phyloP scores from a whole-genome alignment of 352 stramenopile genomes.

The Vaucheria bursata region DNA sequence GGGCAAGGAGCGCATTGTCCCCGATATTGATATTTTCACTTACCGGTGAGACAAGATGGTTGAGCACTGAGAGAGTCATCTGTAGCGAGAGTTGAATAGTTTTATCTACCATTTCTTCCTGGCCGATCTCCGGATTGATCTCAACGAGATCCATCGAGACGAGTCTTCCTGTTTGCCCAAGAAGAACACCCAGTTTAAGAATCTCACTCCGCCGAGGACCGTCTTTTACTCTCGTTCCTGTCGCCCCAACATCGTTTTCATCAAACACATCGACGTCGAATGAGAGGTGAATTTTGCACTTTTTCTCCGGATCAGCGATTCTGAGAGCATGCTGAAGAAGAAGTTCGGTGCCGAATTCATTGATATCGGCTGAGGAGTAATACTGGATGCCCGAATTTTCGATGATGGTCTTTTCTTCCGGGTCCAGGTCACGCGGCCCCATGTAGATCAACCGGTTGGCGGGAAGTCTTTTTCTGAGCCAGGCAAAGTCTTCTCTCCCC shows the following conservation, averaged over 20 bases:
- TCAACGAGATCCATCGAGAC: neutral
- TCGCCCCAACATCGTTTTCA: neutral
- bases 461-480: slow-evolving; percentile 55
- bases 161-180: neutral
- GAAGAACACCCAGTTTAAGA: neutral
- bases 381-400: neutral
- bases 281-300: neutral
- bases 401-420: slow-evolving; percentile 69
- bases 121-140: neutral
- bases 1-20: no score
- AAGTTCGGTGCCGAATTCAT: neutral
- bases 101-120: no score
- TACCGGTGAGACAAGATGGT: no score
- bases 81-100: no score
- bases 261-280: neutral
- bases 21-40: no score
- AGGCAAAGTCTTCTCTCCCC: slow-evolving; percentile 64
- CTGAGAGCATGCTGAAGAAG: neutral
- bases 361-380: neutral
- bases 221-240: neutral
- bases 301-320: neutral
- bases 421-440: slow-evolving; percentile 75
- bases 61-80: no score
- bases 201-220: neutral
- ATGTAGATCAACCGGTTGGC: slow-evolving; percentile 77